phyloP scores from a whole-genome alignment of 441 rosid genomes.

The Corymbia calophylla region DNA sequence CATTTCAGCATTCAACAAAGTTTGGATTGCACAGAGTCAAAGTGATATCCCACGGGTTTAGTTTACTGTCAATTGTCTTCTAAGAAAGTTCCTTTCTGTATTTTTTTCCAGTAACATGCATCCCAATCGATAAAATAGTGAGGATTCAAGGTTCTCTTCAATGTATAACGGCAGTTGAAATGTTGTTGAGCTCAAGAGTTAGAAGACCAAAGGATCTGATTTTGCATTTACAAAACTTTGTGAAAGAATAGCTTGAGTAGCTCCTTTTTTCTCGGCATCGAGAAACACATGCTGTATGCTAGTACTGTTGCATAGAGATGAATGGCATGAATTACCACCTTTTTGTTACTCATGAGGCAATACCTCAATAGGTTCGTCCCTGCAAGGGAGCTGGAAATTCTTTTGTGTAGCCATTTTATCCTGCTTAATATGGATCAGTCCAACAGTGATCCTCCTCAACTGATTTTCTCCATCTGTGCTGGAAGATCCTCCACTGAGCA shows the following conservation, averaged over 20 bases:
- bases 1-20: neutral
- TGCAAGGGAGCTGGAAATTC: neutral
- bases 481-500: constrained; percentile 44
- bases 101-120: neutral
- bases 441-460: constrained; percentile 52
- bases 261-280: neutral
- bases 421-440: constrained; percentile 30
- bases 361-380: neutral
- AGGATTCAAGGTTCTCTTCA: neutral
- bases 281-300: neutral
- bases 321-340: neutral
- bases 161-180: neutral
- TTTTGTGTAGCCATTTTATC: neutral
- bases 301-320: neutral
- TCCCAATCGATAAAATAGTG: neutral
- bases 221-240: neutral
- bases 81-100: neutral
- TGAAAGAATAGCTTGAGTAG: neutral
- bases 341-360: neutral
- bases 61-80: neutral
- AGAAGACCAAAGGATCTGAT: neutral
- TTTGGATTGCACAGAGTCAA: neutral
- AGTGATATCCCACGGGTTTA: neutral
- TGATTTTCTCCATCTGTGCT: constrained; percentile 59
- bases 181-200: neutral